Conservation (phyloP, 1,139 yeast genomes). For the Kodamaea derodonti region DNA sequence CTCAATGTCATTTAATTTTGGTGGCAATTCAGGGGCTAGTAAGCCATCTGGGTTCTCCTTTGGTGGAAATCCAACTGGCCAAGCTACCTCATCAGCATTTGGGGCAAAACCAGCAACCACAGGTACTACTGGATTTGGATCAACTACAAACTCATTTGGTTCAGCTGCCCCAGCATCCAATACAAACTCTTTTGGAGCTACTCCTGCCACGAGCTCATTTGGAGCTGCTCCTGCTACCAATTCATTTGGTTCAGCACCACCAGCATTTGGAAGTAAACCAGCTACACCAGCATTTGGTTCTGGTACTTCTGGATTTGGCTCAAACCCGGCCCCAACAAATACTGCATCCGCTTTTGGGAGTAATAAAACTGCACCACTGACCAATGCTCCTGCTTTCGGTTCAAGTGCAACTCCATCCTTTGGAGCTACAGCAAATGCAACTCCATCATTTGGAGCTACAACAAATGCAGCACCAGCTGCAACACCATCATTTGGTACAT, state of each 20-base stretch:
- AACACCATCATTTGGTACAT: constrained; percentile 1
- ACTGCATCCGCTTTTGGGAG: constrained; percentile 14
- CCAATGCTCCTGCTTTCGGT: constrained; percentile 7
- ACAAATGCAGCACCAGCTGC: not conserved
- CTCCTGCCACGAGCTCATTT: not conserved
- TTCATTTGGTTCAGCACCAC: constrained; percentile 6
- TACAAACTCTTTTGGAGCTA: not conserved
- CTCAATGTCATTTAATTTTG: constrained; percentile 2
- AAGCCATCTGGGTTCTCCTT: constrained; percentile 3
- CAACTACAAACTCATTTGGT: constrained; percentile 13
- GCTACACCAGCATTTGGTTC: constrained; percentile 1
- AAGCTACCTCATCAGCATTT: constrained; percentile 2
- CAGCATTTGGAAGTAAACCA: not conserved
- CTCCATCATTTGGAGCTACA: constrained; percentile 17
- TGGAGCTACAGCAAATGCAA: constrained; percentile 6
- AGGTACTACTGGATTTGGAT: constrained; percentile 21
- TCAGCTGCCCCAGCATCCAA: constrained; percentile 7
- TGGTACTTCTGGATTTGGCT: not conserved
- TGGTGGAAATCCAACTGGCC: constrained; percentile 4
- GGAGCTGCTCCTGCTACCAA: not conserved
- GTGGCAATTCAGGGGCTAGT: constrained; percentile 6
- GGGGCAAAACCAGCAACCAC: constrained; percentile 6
- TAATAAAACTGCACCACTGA: constrained; percentile 1
- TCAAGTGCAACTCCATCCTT: constrained; percentile 8
- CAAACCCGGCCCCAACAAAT: constrained; percentile 3